Percentiles rank a stretch among this genome's conserved stretches.
Conservation (phyloP, 768 basidiomycete genomes). For the Filobasidium wieringae region DNA sequence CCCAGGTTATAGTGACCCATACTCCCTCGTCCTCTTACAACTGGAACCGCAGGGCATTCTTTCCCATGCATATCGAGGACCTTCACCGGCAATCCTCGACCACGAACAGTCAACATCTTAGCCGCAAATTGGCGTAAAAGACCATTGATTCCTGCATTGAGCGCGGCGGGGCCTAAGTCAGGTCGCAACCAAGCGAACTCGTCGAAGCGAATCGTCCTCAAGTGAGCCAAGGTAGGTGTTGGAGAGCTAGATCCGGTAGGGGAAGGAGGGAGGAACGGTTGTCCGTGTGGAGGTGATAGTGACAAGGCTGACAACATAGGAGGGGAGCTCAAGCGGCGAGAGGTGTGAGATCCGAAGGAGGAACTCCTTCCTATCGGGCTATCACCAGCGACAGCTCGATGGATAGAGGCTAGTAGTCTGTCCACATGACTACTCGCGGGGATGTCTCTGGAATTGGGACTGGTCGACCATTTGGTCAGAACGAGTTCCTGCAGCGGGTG, state of each 20-base stretch:
- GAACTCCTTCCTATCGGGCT: background rate
- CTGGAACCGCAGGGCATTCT: slow-evolving; percentile 11
- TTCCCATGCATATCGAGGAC: slow-evolving; percentile 33
- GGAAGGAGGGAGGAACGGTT: background rate
- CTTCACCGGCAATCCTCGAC: slow-evolving; percentile 12
- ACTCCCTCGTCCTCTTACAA: background rate
- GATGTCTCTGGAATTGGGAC: background rate
- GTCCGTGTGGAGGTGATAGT: background rate
- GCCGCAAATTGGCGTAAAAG: slow-evolving; percentile 25
- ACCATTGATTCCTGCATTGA: slow-evolving; percentile 29
- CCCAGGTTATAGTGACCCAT: background rate
- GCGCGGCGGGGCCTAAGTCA: slow-evolving; percentile 24
- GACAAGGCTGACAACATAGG: background rate
- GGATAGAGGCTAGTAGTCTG: slow-evolving; percentile 1
- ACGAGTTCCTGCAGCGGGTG: slow-evolving; percentile 23
- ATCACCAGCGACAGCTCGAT: background rate
- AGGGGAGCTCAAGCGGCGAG: background rate
- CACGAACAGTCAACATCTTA: slow-evolving; percentile 4
- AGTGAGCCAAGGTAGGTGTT: background rate
- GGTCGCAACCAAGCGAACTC: slow-evolving; percentile 26
- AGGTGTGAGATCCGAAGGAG: background rate
- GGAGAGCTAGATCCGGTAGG: background rate
- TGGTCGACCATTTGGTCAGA: slow-evolving; percentile 23
- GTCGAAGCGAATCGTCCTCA: slow-evolving; percentile 22
- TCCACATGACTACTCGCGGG: background rate